These are phyloP conservation scores for Trichoderma lentiforme DNA, from an alignment of 2,329 filamentous ascomycete species.

Conservation along the genomic window DNA sequence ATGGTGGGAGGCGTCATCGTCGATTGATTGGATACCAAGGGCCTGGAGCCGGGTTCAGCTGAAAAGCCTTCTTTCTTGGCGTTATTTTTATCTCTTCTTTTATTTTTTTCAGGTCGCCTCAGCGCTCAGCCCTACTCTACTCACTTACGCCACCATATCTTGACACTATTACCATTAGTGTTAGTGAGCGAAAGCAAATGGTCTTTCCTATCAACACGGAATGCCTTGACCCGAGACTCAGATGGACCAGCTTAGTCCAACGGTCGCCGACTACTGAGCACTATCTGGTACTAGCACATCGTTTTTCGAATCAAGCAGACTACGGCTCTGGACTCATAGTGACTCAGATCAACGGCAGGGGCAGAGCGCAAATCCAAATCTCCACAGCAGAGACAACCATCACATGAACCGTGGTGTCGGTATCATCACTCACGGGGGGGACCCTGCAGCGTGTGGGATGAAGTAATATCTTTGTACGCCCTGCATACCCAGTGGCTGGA, in stretches of 20 bases:
- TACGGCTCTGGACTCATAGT: neutral
- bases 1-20: neutral
- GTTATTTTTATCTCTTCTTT: neutral
- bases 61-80: slow-evolving; percentile 8
- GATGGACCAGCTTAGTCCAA: neutral
- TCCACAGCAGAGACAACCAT: neutral
- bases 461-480: neutral
- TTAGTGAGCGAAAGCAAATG: neutral
- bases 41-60: slow-evolving; percentile 1
- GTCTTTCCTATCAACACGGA: neutral
- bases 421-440: neutral
- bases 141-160: neutral
- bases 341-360: neutral
- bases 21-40: slow-evolving; percentile 14
- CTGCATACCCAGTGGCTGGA: neutral
- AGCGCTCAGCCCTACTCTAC: slow-evolving; percentile 6
- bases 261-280: neutral
- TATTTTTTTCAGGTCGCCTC: neutral
- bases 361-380: neutral
- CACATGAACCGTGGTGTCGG: slow-evolving; percentile 3
- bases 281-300: neutral
- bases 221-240: neutral
- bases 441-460: neutral
- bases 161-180: neutral
- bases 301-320: neutral